These are phyloP conservation scores for Thelephora aurantiotincta DNA, from an alignment of 768 basidiomycete genomes.

Conservation along the genomic window DNA sequence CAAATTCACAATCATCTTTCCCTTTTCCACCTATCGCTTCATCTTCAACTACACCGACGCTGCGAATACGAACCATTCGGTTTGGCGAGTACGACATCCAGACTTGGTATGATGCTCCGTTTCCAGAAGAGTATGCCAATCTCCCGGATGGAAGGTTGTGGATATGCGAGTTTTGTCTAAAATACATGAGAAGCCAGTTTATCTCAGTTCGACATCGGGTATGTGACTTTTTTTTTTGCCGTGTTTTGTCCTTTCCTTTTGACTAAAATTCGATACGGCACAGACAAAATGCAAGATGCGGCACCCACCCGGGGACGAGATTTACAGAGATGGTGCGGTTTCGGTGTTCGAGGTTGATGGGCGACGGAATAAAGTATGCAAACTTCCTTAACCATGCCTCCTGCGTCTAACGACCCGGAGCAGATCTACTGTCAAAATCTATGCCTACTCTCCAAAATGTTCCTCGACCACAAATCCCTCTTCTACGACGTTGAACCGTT, in stretches of 20 bases:
- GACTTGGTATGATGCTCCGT: constrained; percentile 98
- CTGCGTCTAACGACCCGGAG: neutral
- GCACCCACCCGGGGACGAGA: constrained; percentile 97
- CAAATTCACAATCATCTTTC: constrained; percentile 28
- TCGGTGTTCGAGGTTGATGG: constrained; percentile 98
- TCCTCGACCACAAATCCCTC: constrained; percentile 94
- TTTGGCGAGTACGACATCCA: constrained; percentile 88
- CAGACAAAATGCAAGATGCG: constrained; percentile 91
- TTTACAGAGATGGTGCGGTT: constrained; percentile 78
- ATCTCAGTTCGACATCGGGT: constrained; percentile 78
- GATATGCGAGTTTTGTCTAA: constrained; percentile 97
- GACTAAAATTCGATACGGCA: constrained; percentile 1
- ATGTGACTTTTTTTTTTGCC: constrained; percentile 17
- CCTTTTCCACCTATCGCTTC: constrained; percentile 23
- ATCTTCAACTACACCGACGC: constrained; percentile 18
- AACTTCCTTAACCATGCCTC: neutral
- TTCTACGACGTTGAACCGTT: constrained; percentile 99
- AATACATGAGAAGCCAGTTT: constrained; percentile 94
- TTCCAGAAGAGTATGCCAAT: constrained; percentile 91
- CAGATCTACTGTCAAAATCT: constrained; percentile 99
- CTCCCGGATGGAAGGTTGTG: constrained; percentile 87
- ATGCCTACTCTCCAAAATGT: constrained; percentile 96
- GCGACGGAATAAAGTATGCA: constrained; percentile 79
- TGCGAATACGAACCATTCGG: constrained; percentile 77
- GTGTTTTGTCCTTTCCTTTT: neutral